These are phyloP conservation scores for Gracilariopsis chorda DNA, from an alignment of 23 red algal species.

Conservation along the genomic window DNA sequence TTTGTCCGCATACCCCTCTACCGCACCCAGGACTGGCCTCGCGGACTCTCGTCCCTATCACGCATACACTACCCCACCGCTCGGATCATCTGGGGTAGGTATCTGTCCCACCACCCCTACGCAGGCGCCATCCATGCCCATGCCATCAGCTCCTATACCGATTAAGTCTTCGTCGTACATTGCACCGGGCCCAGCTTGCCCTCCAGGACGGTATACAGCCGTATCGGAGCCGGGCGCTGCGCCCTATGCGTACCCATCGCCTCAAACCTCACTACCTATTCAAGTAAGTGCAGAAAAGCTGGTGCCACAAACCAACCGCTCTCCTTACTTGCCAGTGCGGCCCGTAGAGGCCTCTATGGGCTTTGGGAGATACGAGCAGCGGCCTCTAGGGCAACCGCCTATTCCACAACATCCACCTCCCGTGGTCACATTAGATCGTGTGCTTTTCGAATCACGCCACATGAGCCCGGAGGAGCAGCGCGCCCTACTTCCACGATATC, in stretches of 20 bases:
- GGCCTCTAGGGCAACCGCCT: too few species aligned
- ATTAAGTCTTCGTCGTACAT: neutral
- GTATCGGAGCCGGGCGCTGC: neutral
- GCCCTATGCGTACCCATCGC: neutral
- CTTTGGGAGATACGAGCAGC: too few species aligned
- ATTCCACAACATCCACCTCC: neutral
- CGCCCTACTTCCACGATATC: conserved; percentile 41
- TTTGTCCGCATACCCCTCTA: too few species aligned
- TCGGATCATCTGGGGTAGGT: too few species aligned
- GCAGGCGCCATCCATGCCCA: neutral
- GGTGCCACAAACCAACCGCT: neutral
- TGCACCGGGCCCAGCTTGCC: neutral
- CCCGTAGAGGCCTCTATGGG: too few species aligned
- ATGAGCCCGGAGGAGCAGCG: conserved; percentile 41
- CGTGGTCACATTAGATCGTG: neutral
- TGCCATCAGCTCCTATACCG: neutral
- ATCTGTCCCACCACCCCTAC: neutral
- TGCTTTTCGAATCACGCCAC: neutral
- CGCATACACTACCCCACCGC: too few species aligned
- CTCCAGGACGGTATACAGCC: neutral
- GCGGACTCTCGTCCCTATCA: too few species aligned
- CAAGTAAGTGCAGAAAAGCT: neutral
- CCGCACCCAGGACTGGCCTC: too few species aligned
- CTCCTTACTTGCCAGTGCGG: neutral
- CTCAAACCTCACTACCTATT: neutral